phyloP scores from a whole-genome alignment of 2,329 filamentous ascomycete genomes.

The Colletotrichum somersetense region DNA sequence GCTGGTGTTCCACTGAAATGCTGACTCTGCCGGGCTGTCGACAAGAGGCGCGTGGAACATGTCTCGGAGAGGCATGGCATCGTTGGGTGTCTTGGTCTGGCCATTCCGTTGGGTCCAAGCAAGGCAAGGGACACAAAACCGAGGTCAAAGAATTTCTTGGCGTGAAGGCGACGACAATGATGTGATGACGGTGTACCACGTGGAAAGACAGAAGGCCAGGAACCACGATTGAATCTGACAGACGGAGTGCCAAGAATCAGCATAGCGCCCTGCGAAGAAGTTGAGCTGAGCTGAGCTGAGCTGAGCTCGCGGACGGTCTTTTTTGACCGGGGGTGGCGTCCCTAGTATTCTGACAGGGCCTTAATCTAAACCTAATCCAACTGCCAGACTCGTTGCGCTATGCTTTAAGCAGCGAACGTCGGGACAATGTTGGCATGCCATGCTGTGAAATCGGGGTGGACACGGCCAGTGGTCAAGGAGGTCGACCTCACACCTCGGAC shows the following conservation, averaged over 20 bases:
- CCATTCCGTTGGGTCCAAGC: background rate
- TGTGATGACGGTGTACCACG: background rate
- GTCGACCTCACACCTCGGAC: background rate
- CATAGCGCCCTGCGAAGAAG: background rate
- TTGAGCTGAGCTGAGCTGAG: no score
- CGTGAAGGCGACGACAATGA: no score
- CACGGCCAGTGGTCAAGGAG: background rate
- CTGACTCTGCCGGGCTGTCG: no score
- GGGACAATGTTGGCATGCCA: background rate
- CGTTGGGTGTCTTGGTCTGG: slow-evolving; percentile 1
- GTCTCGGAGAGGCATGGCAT: background rate
- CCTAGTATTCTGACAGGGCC: background rate
- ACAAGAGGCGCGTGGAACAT: background rate
- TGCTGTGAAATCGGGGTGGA: background rate
- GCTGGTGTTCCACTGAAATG: slow-evolving; percentile 73
- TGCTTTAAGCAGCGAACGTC: background rate
- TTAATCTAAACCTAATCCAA: background rate
- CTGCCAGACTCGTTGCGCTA: background rate
- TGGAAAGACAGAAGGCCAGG: background rate
- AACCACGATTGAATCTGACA: no score
- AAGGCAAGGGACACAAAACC: background rate
- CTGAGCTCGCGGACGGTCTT: no score
- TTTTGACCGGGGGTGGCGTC: background rate
- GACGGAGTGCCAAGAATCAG: background rate
- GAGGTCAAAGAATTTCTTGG: background rate